Evolutionary conservation across 495 filamentous ascomycete genomes (phyloP).

Genomic region (Penicillium macrosclerotiorum): DNA sequence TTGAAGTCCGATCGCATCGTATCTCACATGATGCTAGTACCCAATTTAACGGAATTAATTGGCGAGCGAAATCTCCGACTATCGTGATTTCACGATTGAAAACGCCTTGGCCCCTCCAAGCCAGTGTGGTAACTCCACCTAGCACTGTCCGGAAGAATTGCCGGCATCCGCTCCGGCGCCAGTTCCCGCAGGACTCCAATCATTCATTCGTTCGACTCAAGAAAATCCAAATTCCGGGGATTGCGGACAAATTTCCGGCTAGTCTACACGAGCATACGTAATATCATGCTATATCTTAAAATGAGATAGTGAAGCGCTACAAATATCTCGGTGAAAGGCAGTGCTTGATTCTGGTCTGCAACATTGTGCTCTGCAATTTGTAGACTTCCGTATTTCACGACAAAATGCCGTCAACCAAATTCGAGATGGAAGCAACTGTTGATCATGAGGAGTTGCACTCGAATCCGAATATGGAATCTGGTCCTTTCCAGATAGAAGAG

Average conservation of each 20-base stretch:
- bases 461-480: not conserved
- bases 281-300: not conserved
- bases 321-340: not conserved
- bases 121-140: not conserved
- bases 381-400: not conserved
- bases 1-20: no score
- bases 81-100: not conserved
- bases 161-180: not conserved
- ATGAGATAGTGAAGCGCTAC: not conserved
- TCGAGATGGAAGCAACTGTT: slow-evolving; percentile 1
- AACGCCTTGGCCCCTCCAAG: not conserved
- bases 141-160: not conserved
- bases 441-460: slow-evolving; percentile 5
- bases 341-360: not conserved
- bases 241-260: not conserved
- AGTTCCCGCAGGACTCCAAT: slow-evolving; percentile 1
- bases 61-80: no score
- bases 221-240: slow-evolving; percentile 1
- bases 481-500: not conserved
- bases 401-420: slow-evolving; percentile 3
- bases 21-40: no score
- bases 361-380: not conserved
- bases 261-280: not conserved
- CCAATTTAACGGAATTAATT: no score
- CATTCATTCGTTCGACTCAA: not conserved